Conservation (phyloP, 164 flowering plant genomes). For the Amborella trichopoda region DNA sequence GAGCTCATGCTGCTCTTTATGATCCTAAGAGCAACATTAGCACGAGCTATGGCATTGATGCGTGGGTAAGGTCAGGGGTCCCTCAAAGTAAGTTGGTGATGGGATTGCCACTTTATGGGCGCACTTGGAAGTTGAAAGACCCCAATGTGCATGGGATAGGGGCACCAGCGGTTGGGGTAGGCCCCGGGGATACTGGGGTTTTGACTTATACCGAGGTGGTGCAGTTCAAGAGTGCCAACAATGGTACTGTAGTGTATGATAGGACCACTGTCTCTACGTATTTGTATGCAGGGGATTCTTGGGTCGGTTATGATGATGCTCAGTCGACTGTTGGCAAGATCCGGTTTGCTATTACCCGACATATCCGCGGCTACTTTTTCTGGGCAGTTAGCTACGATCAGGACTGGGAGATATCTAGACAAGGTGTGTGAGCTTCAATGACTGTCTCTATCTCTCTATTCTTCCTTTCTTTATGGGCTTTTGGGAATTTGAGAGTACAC, state of each 20-base stretch:
- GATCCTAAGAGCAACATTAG: slow-evolving; percentile 17
- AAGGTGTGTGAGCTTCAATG: too few species aligned
- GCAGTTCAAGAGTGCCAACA: slow-evolving; percentile 5
- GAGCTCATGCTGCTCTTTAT: slow-evolving; percentile 19
- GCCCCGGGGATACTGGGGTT: slow-evolving; percentile 14
- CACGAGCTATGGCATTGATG: slow-evolving; percentile 17
- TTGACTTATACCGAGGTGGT: slow-evolving; percentile 10
- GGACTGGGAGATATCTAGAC: slow-evolving; percentile 10
- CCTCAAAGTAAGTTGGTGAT: slow-evolving; percentile 13
- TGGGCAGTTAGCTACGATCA: slow-evolving; percentile 16
- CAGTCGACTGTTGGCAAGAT: slow-evolving; percentile 9
- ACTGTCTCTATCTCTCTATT: too few species aligned
- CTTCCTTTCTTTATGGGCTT: too few species aligned
- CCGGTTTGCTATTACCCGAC: slow-evolving; percentile 8
- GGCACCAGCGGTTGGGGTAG: slow-evolving; percentile 21
- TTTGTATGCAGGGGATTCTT: slow-evolving; percentile 10
- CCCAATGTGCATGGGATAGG: slow-evolving; percentile 19
- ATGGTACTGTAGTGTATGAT: slow-evolving; percentile 14
- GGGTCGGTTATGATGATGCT: slow-evolving; percentile 19
- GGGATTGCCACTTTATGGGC: slow-evolving; percentile 24
- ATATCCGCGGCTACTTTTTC: slow-evolving; percentile 22
- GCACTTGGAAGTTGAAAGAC: slow-evolving; percentile 21
- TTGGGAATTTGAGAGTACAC: too few species aligned
- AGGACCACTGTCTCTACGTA: slow-evolving; percentile 11
- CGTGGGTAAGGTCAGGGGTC: slow-evolving; percentile 18